Evolutionary conservation across 345 rosid genomes (phyloP).

Genomic region (Populus simonii): DNA sequence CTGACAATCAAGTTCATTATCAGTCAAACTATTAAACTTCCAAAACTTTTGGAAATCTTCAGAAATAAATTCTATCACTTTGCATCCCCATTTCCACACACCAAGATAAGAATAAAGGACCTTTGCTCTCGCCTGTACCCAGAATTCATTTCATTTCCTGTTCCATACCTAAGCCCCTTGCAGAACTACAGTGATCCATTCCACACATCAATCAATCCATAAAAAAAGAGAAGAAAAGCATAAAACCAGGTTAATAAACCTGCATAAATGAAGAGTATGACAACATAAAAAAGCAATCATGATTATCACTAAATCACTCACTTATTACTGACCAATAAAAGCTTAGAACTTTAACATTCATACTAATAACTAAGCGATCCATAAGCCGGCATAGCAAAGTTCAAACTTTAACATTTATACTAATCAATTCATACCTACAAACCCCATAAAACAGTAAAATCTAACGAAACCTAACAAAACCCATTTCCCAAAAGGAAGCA

Average conservation of each 20-base stretch:
- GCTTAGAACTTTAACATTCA: not conserved
- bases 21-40: too few relatives aligned
- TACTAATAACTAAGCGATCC: not conserved
- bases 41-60: too few relatives aligned
- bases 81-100: too few relatives aligned
- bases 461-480: constrained; percentile 5
- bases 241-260: too few relatives aligned
- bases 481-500: not conserved
- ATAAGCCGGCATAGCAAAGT: not conserved
- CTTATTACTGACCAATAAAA: not conserved
- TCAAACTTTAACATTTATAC: not conserved
- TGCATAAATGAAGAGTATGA: not conserved
- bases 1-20: too few relatives aligned
- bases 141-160: not conserved
- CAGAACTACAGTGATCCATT: not conserved
- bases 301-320: not conserved
- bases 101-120: too few relatives aligned
- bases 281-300: not conserved
- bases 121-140: too few relatives aligned
- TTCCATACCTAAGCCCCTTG: not conserved
- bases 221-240: too few relatives aligned
- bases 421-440: not conserved
- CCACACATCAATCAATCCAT: not conserved
- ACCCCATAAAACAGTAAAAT: constrained; percentile 6
- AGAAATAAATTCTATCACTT: too few relatives aligned